These are phyloP conservation scores for Clonostachys chloroleuca DNA, from an alignment of 2,329 filamentous ascomycete species.

Conservation along the genomic window DNA sequence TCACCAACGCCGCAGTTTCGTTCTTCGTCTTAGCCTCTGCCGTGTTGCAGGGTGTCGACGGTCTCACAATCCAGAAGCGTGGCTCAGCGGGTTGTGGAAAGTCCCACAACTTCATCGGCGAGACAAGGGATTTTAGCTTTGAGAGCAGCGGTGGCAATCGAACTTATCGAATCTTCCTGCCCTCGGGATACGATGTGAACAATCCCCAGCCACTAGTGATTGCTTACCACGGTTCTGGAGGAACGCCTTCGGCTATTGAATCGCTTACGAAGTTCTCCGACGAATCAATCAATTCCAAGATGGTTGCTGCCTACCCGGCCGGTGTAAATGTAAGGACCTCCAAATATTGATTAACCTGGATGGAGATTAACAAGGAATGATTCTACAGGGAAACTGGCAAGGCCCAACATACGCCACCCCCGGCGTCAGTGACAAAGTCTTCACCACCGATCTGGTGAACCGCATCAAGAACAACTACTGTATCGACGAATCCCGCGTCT, in stretches of 20 bases:
- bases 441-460: slow-evolving; percentile 34
- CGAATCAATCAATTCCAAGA: slow-evolving; percentile 25
- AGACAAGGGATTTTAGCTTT: slow-evolving; percentile 9
- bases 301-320: slow-evolving; percentile 38
- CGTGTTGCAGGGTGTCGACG: no score
- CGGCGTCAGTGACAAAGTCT: slow-evolving; percentile 28
- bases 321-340: slow-evolving; percentile 24
- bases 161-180: slow-evolving; percentile 11
- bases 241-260: slow-evolving; percentile 25
- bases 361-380: neutral
- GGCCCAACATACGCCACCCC: slow-evolving; percentile 26
- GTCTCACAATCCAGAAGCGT: no score
- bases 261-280: slow-evolving; percentile 26
- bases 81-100: slow-evolving; percentile 8
- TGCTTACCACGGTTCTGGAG: slow-evolving; percentile 38
- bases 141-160: slow-evolving; percentile 9
- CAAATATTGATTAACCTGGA: neutral
- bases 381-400: slow-evolving; percentile 30
- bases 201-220: slow-evolving; percentile 31
- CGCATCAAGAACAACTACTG: slow-evolving; percentile 28
- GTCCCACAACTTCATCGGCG: slow-evolving; percentile 9
- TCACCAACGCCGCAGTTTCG: no score
- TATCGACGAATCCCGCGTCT: slow-evolving; percentile 31
- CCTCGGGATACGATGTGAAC: slow-evolving; percentile 20
- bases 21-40: no score